A percentile compares a stretch with the other conserved stretches of the same genome.
These are phyloP conservation scores for Kwoniella newhampshirensis DNA, from an alignment of 768 basidiomycete genomes.

Conservation along the genomic window DNA sequence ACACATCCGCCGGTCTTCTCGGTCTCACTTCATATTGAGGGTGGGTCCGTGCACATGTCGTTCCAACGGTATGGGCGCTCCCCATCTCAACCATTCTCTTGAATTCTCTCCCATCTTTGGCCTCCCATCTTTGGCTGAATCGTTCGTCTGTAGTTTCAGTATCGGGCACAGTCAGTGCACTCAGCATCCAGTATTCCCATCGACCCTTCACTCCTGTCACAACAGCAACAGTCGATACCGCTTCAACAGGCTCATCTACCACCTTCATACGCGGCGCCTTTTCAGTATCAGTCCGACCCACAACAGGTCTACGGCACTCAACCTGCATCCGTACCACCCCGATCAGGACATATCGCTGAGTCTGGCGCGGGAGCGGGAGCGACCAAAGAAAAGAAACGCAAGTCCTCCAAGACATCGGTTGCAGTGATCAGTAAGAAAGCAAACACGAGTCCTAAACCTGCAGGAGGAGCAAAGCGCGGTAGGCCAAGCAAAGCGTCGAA, in stretches of 20 bases:
- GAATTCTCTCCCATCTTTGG: background rate
- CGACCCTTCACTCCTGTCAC: constrained; percentile 1
- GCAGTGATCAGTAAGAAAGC: background rate
- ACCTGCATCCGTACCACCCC: background rate
- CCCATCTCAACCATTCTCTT: background rate
- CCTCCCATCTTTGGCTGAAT: background rate
- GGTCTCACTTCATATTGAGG: background rate
- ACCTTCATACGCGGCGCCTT: constrained; percentile 15
- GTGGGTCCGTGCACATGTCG: background rate
- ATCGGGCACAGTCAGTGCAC: too few relatives aligned
- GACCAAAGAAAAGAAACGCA: constrained; percentile 13
- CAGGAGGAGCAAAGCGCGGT: constrained; percentile 12
- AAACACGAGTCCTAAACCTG: background rate
- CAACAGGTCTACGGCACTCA: constrained; percentile 9
- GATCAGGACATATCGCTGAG: background rate
- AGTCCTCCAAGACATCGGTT: constrained; percentile 1
- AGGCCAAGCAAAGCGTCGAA: constrained; percentile 17
- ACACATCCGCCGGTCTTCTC: constrained; percentile 18
- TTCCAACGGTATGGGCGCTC: background rate
- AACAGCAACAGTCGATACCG: background rate
- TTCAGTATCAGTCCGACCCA: constrained; percentile 2
- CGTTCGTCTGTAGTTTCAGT: too few relatives aligned
- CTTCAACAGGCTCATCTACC: constrained; percentile 11
- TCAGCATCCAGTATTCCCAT: background rate
- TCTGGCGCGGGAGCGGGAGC: too few relatives aligned